Evolutionary conservation across 1,284 basidiomycete genomes (phyloP).

Genomic region (Sphagnurus paluster): DNA sequence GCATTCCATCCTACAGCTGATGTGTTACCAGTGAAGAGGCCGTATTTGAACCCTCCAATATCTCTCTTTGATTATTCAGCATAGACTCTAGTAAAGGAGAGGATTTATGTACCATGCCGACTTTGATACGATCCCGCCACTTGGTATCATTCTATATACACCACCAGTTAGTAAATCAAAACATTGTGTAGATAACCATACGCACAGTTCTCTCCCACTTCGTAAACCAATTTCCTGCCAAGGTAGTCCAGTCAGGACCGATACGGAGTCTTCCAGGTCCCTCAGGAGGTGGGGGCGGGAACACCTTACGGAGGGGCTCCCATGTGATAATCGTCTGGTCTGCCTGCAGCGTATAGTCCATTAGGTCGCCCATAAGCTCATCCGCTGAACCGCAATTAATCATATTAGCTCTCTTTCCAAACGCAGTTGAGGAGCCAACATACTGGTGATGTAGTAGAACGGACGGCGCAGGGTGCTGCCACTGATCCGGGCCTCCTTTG

Average conservation of each 20-base stretch:
- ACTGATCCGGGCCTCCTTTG: conserved; percentile 42
- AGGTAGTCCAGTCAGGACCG: conserved; percentile 42
- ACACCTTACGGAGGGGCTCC: conserved; percentile 41
- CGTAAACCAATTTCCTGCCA: conserved; percentile 45
- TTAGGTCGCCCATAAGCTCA: conserved; percentile 42
- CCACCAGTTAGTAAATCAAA: conserved; percentile 1
- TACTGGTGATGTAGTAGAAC: conserved; percentile 40
- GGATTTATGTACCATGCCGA: conserved; percentile 34
- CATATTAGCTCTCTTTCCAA: background rate
- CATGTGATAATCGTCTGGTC: conserved; percentile 41
- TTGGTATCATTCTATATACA: conserved; percentile 35
- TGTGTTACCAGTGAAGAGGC: conserved; percentile 39
- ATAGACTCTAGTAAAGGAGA: background rate
- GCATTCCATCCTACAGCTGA: conserved; percentile 44
- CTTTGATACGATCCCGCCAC: conserved; percentile 38
- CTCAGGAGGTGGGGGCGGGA: conserved; percentile 35
- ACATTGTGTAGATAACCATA: background rate
- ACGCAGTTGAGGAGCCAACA: conserved; percentile 1
- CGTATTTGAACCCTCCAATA: conserved; percentile 39
- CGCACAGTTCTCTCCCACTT: conserved; percentile 43
- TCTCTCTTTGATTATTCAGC: conserved; percentile 26
- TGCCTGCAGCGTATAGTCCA: conserved; percentile 39
- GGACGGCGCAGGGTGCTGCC: conserved; percentile 38
- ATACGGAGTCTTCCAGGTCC: conserved; percentile 41
- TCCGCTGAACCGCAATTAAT: conserved; percentile 28